Conservation (phyloP, 768 basidiomycete genomes). For the Cubamyces sp. region DNA sequence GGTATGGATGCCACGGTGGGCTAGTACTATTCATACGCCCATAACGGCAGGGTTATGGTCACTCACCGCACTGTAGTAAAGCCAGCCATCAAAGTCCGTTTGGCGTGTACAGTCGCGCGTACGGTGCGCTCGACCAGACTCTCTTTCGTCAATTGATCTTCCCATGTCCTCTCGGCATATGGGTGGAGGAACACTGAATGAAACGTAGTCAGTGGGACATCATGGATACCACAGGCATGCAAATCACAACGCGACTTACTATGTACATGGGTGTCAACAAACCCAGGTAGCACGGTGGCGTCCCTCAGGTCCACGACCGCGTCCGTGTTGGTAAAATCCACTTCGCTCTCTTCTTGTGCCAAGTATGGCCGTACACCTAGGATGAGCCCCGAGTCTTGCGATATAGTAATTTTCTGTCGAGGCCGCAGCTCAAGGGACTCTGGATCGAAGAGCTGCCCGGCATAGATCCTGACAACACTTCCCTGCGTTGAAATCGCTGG, state of each 20-base stretch:
- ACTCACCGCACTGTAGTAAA: conserved; percentile 65
- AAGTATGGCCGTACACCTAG: conserved; percentile 41
- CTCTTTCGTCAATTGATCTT: conserved; percentile 63
- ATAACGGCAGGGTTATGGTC: no score
- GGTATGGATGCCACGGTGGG: not conserved
- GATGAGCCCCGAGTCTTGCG: conserved; percentile 51
- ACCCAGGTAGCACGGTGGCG: conserved; percentile 55
- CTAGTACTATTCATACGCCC: no score
- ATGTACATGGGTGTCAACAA: conserved; percentile 62
- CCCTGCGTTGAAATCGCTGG: not conserved
- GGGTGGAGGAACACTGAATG: conserved; percentile 60
- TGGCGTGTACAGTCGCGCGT: conserved; percentile 63
- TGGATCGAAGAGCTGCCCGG: conserved; percentile 57
- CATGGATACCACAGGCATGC: no score
- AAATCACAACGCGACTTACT: conserved; percentile 42
- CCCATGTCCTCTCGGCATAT: conserved; percentile 63
- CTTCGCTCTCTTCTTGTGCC: conserved; percentile 40
- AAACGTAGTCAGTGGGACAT: not conserved
- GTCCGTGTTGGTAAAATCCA: conserved; percentile 29
- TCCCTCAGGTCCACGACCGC: conserved; percentile 52
- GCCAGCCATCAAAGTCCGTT: conserved; percentile 59
- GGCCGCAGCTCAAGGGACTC: conserved; percentile 44
- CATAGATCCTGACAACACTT: conserved; percentile 37
- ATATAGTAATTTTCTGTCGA: conserved; percentile 53
- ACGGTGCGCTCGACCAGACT: conserved; percentile 60